Evolutionary conservation across 2,329 filamentous ascomycete genomes (phyloP).

Genomic region (Zalaria obscura): DNA sequence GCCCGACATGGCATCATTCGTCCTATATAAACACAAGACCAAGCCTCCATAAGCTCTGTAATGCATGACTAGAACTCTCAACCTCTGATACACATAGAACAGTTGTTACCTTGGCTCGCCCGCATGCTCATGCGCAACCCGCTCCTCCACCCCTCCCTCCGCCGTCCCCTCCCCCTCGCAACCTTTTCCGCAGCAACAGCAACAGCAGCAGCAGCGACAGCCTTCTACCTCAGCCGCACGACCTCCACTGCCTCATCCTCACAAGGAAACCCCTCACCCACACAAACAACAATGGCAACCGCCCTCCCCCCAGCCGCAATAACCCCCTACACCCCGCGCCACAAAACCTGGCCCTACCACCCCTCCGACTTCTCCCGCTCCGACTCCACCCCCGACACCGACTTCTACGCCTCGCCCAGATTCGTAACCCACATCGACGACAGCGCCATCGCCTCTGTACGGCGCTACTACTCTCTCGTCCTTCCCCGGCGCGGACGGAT

Average conservation of each 20-base stretch:
- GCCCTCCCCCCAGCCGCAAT: slow-evolving; percentile 2
- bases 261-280: background rate
- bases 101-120: background rate
- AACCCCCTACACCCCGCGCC: slow-evolving; percentile 14
- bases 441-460: slow-evolving; percentile 28
- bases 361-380: slow-evolving; percentile 24
- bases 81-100: too few species aligned
- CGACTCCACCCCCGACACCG: slow-evolving; percentile 20
- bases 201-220: too few species aligned
- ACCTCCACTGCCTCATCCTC: background rate
- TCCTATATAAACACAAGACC: too few species aligned
- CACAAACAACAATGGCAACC: background rate
- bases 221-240: background rate
- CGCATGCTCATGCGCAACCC: background rate
- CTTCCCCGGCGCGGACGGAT: slow-evolving; percentile 28
- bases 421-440: slow-evolving; percentile 42
- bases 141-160: background rate
- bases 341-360: slow-evolving; percentile 20
- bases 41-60: too few species aligned
- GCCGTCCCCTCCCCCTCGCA: background rate
- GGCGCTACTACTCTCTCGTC: slow-evolving; percentile 29
- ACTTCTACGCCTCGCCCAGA: slow-evolving; percentile 28
- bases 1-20: too few species aligned
- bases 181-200: background rate
- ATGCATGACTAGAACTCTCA: too few species aligned